These are phyloP conservation scores for Hypoxylon fuscum DNA, from an alignment of 495 filamentous ascomycete genomes.

Conservation along the genomic window DNA sequence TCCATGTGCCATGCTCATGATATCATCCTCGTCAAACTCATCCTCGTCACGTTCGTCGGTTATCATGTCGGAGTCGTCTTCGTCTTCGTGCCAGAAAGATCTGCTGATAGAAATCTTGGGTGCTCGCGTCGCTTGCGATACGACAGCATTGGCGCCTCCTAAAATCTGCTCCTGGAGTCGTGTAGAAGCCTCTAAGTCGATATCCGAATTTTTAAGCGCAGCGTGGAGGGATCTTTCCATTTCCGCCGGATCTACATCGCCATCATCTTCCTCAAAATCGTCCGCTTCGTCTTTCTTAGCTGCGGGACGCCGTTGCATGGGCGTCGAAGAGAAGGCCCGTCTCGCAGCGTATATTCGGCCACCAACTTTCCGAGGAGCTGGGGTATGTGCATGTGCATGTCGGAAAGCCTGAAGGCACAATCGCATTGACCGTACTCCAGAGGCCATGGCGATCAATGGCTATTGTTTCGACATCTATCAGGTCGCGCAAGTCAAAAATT, in stretches of 20 bases:
- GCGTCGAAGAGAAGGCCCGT: constrained; percentile 52
- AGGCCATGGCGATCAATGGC: constrained; percentile 53
- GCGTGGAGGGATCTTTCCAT: constrained; percentile 8
- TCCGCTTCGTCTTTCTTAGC: constrained; percentile 28
- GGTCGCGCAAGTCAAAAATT: background rate
- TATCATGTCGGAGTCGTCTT: constrained; percentile 53
- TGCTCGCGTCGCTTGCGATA: constrained; percentile 10
- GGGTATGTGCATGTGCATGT: constrained; percentile 31
- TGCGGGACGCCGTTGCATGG: constrained; percentile 33
- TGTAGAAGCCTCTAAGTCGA: constrained; percentile 7
- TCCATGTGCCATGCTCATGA: constrained; percentile 79
- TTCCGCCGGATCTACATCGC: constrained; percentile 19
- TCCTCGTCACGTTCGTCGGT: constrained; percentile 52
- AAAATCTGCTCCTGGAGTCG: constrained; percentile 14
- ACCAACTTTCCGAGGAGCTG: constrained; percentile 30
- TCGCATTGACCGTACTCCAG: constrained; percentile 58
- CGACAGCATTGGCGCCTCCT: background rate
- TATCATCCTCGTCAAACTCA: constrained; percentile 74
- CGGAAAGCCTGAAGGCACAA: constrained; percentile 54
- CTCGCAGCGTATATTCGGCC: constrained; percentile 40
- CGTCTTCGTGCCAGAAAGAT: constrained; percentile 54
- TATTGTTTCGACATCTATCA: constrained; percentile 12
- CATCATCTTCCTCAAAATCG: constrained; percentile 18
- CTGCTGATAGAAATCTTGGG: constrained; percentile 7
- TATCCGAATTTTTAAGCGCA: background rate